A percentile compares a stretch with the other conserved stretches of the same genome.
These are phyloP conservation scores for Heracleum sosnowskyi DNA, from an alignment of 129 eudicot genomes.

Conservation along the genomic window DNA sequence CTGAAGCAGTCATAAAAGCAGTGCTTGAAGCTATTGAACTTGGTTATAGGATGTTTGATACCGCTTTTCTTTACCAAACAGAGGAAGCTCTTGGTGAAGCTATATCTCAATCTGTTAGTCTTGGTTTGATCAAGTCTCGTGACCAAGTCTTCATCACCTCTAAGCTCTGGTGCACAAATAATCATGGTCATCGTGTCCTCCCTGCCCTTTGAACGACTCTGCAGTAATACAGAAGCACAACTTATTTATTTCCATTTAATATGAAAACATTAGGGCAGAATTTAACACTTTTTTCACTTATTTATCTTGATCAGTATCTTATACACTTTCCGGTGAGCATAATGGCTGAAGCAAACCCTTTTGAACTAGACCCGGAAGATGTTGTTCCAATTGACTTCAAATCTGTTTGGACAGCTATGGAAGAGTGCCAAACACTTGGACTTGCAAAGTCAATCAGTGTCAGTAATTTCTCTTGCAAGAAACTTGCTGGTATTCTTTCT, in stretches of 20 bases:
- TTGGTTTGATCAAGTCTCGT: constrained; percentile 11
- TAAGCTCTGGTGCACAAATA: constrained; percentile 5
- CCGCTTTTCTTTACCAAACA: constrained; percentile 19
- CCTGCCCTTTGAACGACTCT: constrained; percentile 8
- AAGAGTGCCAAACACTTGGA: constrained; percentile 11
- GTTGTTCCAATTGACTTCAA: constrained; percentile 9
- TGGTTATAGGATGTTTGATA: constrained; percentile 26
- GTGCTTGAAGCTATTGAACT: constrained; percentile 21
- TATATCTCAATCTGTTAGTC: constrained; percentile 15
- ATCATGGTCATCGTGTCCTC: constrained; percentile 7
- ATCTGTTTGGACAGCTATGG: constrained; percentile 11
- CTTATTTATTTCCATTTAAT: background rate
- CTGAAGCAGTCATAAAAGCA: constrained; percentile 1
- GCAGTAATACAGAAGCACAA: background rate
- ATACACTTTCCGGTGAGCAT: constrained; percentile 3
- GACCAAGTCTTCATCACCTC: constrained; percentile 8
- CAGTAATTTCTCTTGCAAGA: constrained; percentile 11
- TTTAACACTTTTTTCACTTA: background rate
- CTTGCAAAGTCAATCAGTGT: constrained; percentile 9
- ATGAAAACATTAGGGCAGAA: background rate
- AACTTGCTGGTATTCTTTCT: background rate
- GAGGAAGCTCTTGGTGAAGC: constrained; percentile 26
- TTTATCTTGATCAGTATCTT: constrained; percentile 10
- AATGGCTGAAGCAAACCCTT: background rate
- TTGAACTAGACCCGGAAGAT: background rate